Evolutionary conservation across 116 monocot genomes (phyloP).

Genomic region (Zostera marina): DNA sequence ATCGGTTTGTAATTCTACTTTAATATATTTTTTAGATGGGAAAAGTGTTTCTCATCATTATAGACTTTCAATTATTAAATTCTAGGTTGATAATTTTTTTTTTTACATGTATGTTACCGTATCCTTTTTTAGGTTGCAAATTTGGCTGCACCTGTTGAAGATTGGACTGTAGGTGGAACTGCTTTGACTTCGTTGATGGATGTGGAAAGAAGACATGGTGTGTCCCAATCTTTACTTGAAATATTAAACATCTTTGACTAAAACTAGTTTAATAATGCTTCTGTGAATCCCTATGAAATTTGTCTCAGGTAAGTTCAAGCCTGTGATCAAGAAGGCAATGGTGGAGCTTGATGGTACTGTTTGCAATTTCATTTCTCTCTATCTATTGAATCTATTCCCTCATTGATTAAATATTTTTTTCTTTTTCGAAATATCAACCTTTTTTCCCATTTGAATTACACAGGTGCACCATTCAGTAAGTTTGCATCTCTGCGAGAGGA

Average conservation of each 20-base stretch:
- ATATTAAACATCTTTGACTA: neutral
- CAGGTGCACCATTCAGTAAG: slow-evolving; percentile 82
- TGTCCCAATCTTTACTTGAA: neutral
- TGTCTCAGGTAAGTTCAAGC: slow-evolving; percentile 84
- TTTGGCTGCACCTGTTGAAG: slow-evolving; percentile 76
- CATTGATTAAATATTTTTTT: neutral
- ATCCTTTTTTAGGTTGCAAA: slow-evolving; percentile 53
- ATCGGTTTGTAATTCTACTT: slow-evolving; percentile 35
- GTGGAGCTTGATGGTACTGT: slow-evolving; percentile 86
- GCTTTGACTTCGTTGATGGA: slow-evolving; percentile 92
- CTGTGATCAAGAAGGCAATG: slow-evolving; percentile 99
- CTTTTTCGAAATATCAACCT: neutral
- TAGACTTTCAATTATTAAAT: no score
- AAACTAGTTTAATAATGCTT: neutral
- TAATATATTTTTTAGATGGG: neutral
- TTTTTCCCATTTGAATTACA: slow-evolving; percentile 3
- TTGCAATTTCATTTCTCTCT: neutral
- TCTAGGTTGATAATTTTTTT: no score
- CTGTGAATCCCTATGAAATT: neutral
- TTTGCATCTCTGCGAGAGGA: slow-evolving; percentile 74
- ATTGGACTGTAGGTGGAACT: slow-evolving; percentile 96
- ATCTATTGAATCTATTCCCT: no score
- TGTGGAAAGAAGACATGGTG: slow-evolving; percentile 96
- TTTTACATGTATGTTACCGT: neutral
- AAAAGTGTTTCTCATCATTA: no score